Percentiles rank a stretch among this genome's conserved stretches.
Conservation (phyloP, 768 basidiomycete species). For the Strobilomyces dryophilus region DNA sequence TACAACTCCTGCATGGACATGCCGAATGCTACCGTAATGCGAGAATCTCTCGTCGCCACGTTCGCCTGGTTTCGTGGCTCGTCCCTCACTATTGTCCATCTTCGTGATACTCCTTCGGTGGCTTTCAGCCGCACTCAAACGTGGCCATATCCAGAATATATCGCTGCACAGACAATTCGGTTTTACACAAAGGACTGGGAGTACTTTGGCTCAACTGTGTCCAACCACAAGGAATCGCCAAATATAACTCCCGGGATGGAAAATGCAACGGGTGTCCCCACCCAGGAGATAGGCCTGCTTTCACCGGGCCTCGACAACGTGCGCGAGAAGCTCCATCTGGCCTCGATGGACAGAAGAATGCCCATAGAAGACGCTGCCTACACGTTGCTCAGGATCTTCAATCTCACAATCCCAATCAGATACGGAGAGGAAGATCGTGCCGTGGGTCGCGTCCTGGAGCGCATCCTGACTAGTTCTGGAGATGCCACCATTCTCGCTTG, state of each 20-base stretch:
- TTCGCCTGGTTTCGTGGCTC: constrained; percentile 11
- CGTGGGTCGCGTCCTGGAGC: not conserved
- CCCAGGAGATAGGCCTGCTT: not conserved
- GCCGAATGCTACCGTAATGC: not conserved
- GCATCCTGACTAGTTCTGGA: not conserved
- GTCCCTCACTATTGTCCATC: not conserved
- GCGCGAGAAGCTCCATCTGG: not conserved
- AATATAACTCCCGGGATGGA: not conserved
- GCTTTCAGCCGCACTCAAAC: not conserved
- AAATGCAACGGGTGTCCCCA: not conserved
- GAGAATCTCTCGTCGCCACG: constrained; percentile 13
- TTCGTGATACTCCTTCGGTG: not conserved
- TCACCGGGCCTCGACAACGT: not conserved
- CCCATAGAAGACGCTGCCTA: not conserved
- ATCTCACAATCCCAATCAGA: not conserved
- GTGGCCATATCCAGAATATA: not conserved
- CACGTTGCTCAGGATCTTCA: not conserved
- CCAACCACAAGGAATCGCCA: not conserved
- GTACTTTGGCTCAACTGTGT: not conserved
- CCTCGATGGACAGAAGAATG: not conserved
- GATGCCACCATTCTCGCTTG: not conserved
- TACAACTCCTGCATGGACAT: constrained; percentile 2
- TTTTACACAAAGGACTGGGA: not conserved
- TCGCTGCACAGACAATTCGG: not conserved
- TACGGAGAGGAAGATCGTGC: not conserved